Evolutionary conservation across 345 rosid species (phyloP), one percentile per base, ranked within the genome.

Genomic region (Aquilaria sinensis): DNA sequence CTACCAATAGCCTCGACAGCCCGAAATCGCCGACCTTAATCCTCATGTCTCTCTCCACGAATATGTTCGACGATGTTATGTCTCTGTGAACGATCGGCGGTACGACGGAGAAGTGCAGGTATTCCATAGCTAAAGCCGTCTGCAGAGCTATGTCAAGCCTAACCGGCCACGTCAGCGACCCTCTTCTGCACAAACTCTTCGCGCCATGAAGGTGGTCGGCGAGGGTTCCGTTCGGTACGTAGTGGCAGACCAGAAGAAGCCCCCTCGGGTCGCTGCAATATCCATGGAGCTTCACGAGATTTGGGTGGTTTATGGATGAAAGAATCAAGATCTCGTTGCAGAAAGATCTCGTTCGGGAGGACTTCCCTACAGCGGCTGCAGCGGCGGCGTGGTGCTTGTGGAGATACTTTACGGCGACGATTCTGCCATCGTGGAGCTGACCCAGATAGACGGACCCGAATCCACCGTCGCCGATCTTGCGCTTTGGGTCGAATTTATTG

Each of bases 211-310:
- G 92, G 70, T 93, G 98, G 30, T 89, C 94, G 3, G 92, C 96
- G 6, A 93, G 87, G 14, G 96, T 93, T 2, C 97, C 98, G 51
- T 93, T 93, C 0, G 96, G 74, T 51, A 93, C 90, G 62, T 90
- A 93, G 56, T 93, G 94, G 61, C 89, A 87, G 0, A 90, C 96
- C 30, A 93, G 70, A 31, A 93, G 85, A n/a, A 93, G 76, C 0
- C 98, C 98, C 74, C 98, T 83, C 41, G 96, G 96, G 66, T 93
- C 98, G 67, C 89, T 80, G 85, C 98, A 93, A 57, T 93, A 93
- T 5, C 98, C 98, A 52, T 93, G 96, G 56, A 93, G 89, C 74
- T 75, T 90, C 6, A 93, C 98, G 10, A 93, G 88, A 70, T 90
- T 89, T 2, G 88, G 94, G 43, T 93, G 97, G 45, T 84, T 53